Conservation (phyloP, 1,139 yeast genomes). For the Debaryomycetaceae sp. region DNA sequence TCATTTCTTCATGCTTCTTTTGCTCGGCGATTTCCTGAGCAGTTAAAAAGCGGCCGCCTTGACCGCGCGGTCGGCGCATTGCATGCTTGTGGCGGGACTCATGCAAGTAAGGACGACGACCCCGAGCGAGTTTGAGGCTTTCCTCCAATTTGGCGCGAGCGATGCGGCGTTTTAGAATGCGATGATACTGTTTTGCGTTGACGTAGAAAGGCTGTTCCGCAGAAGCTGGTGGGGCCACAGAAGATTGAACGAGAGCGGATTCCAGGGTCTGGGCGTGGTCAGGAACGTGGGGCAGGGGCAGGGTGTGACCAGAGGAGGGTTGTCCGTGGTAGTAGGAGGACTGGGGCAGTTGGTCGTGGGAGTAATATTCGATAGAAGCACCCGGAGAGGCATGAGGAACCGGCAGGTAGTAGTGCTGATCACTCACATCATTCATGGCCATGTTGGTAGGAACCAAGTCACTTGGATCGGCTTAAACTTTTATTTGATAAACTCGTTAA, state of each 20-base stretch:
- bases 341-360: not conserved
- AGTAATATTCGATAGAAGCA: not conserved
- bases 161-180: slow-evolving; percentile 82
- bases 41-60: slow-evolving; percentile 92
- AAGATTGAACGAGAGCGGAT: no score
- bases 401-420: no score
- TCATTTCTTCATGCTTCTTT: slow-evolving; percentile 45
- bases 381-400: no score
- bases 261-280: no score
- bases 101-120: slow-evolving; percentile 88
- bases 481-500: no score
- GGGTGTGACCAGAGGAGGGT: no score
- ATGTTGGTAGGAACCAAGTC: no score
- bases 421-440: no score
- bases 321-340: no score
- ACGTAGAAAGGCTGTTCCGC: slow-evolving; percentile 91
- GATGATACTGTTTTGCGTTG: slow-evolving; percentile 94
- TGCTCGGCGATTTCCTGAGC: slow-evolving; percentile 93
- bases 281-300: no score
- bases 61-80: slow-evolving; percentile 98
- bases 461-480: no score
- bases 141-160: slow-evolving; percentile 94
- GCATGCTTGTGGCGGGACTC: slow-evolving; percentile 98
- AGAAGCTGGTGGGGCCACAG: slow-evolving; percentile 9
- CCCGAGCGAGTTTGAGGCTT: slow-evolving; percentile 74